Conservation (phyloP, 1,284 basidiomycete genomes). For the Trametes pubescens region DNA sequence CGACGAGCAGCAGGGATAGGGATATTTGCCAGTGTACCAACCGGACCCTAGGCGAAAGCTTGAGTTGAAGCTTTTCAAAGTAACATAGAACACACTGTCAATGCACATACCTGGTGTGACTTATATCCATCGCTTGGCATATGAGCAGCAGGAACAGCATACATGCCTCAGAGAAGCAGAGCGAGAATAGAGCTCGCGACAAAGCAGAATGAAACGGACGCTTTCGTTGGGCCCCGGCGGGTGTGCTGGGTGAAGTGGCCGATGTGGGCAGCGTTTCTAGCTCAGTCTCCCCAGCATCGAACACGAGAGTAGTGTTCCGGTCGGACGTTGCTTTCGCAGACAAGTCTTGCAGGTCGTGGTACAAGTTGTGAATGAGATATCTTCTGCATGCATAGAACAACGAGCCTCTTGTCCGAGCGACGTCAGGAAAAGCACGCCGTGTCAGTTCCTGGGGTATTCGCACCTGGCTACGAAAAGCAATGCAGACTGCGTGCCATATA, state of each 20-base stretch:
- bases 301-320: conserved; percentile 30
- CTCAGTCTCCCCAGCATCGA: conserved; percentile 43
- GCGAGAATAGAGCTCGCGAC: conserved; percentile 64
- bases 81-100: background rate
- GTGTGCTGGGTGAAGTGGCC: conserved; percentile 46
- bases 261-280: conserved; percentile 54
- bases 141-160: conserved; percentile 72
- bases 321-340: conserved; percentile 41
- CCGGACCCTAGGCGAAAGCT: conserved; percentile 53
- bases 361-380: conserved; percentile 61
- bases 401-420: conserved; percentile 43
- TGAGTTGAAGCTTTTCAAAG: background rate
- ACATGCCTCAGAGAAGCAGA: conserved; percentile 74
- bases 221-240: conserved; percentile 31
- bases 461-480: conserved; percentile 11
- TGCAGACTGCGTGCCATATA: conserved; percentile 6
- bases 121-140: conserved; percentile 63
- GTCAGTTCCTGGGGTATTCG: background rate
- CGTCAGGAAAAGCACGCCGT: background rate
- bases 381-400: conserved; percentile 63
- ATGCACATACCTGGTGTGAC: conserved; percentile 58
- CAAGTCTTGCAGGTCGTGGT: conserved; percentile 59
- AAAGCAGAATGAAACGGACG: conserved; percentile 59
- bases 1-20: conserved; percentile 59
- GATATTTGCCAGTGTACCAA: conserved; percentile 71